Evolutionary conservation across 768 basidiomycete species (phyloP).

Genomic region (Mycena indigotica): DNA sequence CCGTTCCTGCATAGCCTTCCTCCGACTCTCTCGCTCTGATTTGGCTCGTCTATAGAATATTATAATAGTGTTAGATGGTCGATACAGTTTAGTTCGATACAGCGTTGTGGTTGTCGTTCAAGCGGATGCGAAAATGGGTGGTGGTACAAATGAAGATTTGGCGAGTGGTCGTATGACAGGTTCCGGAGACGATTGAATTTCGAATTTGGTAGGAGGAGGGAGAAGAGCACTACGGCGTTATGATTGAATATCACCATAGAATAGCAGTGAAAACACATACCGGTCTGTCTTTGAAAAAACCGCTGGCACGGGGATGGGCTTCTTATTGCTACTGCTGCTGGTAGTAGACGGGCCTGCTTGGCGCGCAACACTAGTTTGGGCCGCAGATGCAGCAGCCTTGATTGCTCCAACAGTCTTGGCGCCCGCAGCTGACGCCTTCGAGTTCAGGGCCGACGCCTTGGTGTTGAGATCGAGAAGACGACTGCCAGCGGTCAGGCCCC

Average conservation of each 20-base stretch:
- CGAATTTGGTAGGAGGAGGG: slow-evolving; percentile 30
- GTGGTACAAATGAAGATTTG: slow-evolving; percentile 67
- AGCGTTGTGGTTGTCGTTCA: slow-evolving; percentile 41
- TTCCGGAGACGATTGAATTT: slow-evolving; percentile 39
- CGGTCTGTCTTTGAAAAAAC: slow-evolving; percentile 58
- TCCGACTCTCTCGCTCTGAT: slow-evolving; percentile 70
- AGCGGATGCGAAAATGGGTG: slow-evolving; percentile 65
- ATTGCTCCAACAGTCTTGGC: slow-evolving; percentile 31
- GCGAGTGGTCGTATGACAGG: slow-evolving; percentile 38
- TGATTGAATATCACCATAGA: slow-evolving; percentile 57
- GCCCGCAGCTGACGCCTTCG: slow-evolving; percentile 39
- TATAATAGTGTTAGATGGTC: slow-evolving; percentile 23
- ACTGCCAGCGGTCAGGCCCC: slow-evolving; percentile 43
- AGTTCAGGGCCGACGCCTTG: slow-evolving; percentile 42
- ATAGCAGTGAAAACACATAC: slow-evolving; percentile 49
- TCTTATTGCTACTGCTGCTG: slow-evolving; percentile 18
- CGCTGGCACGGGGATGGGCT: slow-evolving; percentile 22
- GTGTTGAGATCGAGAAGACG: slow-evolving; percentile 39
- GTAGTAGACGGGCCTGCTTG: slow-evolving; percentile 23
- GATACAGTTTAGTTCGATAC: slow-evolving; percentile 33
- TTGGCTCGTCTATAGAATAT: slow-evolving; percentile 60
- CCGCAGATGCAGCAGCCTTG: slow-evolving; percentile 38
- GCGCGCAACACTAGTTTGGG: slow-evolving; percentile 25
- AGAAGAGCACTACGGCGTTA: slow-evolving; percentile 57
- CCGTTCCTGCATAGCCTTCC: slow-evolving; percentile 71